phyloP scores from a whole-genome alignment of 371 early-diverging fungal genomes.

The Mucor lusitanicus region DNA sequence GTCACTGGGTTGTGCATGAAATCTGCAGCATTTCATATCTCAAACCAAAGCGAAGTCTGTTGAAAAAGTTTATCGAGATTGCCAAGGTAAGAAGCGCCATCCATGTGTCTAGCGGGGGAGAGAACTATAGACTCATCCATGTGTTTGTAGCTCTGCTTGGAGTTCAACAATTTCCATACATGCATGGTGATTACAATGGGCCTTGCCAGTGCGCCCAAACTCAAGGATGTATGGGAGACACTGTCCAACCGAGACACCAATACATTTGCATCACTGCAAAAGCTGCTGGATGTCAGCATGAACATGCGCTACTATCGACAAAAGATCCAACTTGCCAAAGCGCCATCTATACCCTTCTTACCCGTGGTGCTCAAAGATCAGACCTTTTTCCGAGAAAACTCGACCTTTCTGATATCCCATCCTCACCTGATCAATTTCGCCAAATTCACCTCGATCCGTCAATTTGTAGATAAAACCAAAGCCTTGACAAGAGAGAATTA shows the following conservation, averaged over 20 bases:
- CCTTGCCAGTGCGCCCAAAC: conserved; percentile 23
- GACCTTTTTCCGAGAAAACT: conserved; percentile 46
- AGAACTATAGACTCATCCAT: too few species aligned
- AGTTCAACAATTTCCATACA: conserved; percentile 51
- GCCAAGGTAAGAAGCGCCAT: conserved; percentile 45
- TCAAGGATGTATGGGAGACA: conserved; percentile 35
- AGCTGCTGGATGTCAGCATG: conserved; percentile 39
- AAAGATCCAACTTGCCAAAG: conserved; percentile 28
- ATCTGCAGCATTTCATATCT: conserved; percentile 21
- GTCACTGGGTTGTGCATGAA: conserved; percentile 51
- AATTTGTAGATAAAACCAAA: conserved; percentile 24
- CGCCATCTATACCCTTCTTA: conserved; percentile 42
- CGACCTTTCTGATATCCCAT: conserved; percentile 15
- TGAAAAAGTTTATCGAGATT: conserved; percentile 40
- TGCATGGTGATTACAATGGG: conserved; percentile 51
- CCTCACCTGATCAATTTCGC: conserved; percentile 33
- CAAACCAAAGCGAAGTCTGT: conserved; percentile 31
- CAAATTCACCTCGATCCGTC: conserved; percentile 26
- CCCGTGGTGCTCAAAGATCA: conserved; percentile 50
- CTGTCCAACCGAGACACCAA: conserved; percentile 35
- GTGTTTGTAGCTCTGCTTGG: conserved; percentile 30
- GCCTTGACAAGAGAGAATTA: conserved; percentile 27
- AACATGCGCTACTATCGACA: conserved; percentile 50
- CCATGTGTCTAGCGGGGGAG: too few species aligned
- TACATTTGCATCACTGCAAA: conserved; percentile 31